These are phyloP conservation scores for Sarcodon aspratus DNA, from an alignment of 768 basidiomycete species.

Conservation along the genomic window DNA sequence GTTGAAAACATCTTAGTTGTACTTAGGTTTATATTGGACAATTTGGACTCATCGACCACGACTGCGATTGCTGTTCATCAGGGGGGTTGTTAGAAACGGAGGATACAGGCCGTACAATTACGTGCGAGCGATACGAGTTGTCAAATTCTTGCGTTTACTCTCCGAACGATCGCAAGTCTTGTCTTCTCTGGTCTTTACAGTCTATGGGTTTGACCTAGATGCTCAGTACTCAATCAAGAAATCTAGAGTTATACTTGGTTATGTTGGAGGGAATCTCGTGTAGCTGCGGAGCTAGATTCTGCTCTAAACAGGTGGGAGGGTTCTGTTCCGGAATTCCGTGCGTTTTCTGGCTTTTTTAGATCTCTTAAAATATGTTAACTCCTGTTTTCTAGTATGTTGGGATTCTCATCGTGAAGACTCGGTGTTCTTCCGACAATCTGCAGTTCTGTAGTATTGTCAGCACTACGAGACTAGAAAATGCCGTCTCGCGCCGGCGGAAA, in stretches of 20 bases:
- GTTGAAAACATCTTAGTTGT: too few relatives aligned
- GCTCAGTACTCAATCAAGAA: conserved; percentile 63
- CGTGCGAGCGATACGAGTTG: too few relatives aligned
- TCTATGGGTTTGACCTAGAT: conserved; percentile 13
- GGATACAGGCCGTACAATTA: too few relatives aligned
- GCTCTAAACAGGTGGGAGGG: conserved; percentile 74
- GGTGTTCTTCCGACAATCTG: background rate
- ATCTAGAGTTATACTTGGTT: conserved; percentile 39
- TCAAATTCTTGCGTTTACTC: conserved; percentile 47
- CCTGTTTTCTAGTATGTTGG: conserved; percentile 11
- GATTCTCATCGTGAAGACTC: conserved; percentile 21
- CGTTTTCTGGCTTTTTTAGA: conserved; percentile 1
- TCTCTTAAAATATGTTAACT: conserved; percentile 14
- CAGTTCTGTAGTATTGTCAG: conserved; percentile 18
- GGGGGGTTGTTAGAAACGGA: too few relatives aligned
- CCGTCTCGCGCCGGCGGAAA: too few relatives aligned
- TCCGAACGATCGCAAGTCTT: conserved; percentile 26
- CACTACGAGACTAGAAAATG: conserved; percentile 32
- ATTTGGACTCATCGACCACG: too few relatives aligned
- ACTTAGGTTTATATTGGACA: too few relatives aligned
- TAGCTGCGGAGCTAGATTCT: conserved; percentile 65
- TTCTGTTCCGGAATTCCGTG: conserved; percentile 47
- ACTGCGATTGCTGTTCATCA: too few relatives aligned
- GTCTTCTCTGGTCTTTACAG: background rate
- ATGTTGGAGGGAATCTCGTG: conserved; percentile 43